Percentiles rank a stretch among this genome's conserved stretches.
These are phyloP conservation scores for Fusarium tanahbumbuense DNA, from an alignment of 2,329 filamentous ascomycete species.

Conservation along the genomic window DNA sequence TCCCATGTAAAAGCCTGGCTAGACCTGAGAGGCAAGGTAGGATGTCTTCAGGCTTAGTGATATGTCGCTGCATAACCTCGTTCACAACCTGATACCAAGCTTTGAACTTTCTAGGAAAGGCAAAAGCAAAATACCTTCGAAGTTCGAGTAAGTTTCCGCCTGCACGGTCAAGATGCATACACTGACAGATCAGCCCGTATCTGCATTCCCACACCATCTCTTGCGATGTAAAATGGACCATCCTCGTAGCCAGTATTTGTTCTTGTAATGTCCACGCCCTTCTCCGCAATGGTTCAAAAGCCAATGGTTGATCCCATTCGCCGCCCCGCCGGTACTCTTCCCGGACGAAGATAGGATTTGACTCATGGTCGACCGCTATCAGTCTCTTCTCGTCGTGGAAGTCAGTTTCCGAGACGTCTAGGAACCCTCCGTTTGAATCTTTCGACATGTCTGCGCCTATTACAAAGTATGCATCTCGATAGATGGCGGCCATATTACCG, in stretches of 20 bases:
- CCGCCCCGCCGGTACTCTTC: not conserved
- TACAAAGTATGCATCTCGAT: not conserved
- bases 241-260: not conserved
- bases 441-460: not conserved
- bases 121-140: not conserved
- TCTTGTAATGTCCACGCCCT: not conserved
- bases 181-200: not conserved
- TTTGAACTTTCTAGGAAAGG: not conserved
- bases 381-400: rapidly evolving
- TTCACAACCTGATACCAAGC: not conserved
- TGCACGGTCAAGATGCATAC: not conserved
- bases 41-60: not conserved
- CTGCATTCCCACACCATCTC: not conserved
- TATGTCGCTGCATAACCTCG: not conserved
- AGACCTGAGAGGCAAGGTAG: not conserved
- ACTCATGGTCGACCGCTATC: not conserved
- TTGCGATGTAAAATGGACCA: not conserved
- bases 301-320: not conserved
- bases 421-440: not conserved
- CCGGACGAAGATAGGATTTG: not conserved
- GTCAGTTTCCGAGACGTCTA: not conserved
- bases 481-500: not conserved
- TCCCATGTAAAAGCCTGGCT: rapidly evolving
- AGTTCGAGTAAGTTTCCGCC: not conserved
- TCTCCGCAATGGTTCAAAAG: not conserved